Evolutionary conservation across 2,329 filamentous ascomycete species (phyloP), one percentile per base, ranked within the genome.

Genomic region (Calonectria pteridis): DNA sequence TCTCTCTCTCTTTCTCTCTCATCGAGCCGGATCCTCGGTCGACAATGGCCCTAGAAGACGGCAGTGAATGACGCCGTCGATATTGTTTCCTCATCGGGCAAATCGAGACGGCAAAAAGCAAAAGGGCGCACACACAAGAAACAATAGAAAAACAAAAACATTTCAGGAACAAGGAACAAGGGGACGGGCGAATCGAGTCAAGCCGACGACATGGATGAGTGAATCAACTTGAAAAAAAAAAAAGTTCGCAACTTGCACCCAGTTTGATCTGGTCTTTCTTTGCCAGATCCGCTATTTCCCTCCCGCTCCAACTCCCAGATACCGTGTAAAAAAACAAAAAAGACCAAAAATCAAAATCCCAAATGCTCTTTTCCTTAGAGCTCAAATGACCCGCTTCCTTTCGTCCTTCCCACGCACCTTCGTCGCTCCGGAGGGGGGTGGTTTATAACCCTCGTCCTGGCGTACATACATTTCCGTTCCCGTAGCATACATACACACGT

Each of bases 401-500:
- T 26, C 26, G 11, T 31, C 35, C 37, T 28, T 16, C 10, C 31
- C 23, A n/a, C 16, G 18, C 58, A 18, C 14, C 16, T 29, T 58
- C 16, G n/a, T 70, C 46, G 40, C 31, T 33, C 51, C 18, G 67
- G 28, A n/a, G n/a, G n/a, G n/a, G n/a, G n/a, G n/a, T n/a, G n/a
- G n/a, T n/a, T n/a, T n/a, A 49, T 37, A 58, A 43, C 62, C 26
- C 51, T 40, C 33, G 33, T 68, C 50, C 40, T 29, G 43, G 23
- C 51, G 50, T 68, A 68, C 37, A 68, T 58, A 68, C 66, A 58
- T 68, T 58, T 18, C 26, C 51, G 33, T 53, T 67, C 35, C 66
- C 66, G 40, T 59, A 55, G 64, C 59, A 71, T 71, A 55, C 67
- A 70, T 62, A 58, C 62, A 71, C 58, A 43, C 31, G 20, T 64